phyloP scores from a whole-genome alignment of 768 basidiomycete genomes.

The Boletus vinaceobasis region DNA sequence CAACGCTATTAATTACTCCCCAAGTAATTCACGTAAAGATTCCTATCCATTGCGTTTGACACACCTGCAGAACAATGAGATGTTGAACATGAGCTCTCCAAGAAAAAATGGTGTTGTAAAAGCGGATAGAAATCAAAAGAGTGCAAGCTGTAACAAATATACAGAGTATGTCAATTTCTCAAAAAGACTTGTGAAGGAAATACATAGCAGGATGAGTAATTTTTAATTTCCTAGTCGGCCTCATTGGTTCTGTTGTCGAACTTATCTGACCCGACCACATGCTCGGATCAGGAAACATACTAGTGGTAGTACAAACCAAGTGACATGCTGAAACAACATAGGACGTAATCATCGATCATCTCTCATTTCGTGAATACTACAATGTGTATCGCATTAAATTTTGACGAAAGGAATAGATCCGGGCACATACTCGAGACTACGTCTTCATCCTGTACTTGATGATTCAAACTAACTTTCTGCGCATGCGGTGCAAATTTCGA shows the following conservation, averaged over 20 bases:
- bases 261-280: background rate
- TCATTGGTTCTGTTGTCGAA: background rate
- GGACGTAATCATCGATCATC: background rate
- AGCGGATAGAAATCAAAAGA: no score
- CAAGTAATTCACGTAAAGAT: no score
- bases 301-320: background rate
- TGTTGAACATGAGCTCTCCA: no score
- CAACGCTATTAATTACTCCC: no score
- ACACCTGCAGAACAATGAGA: no score
- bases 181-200: background rate
- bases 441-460: constrained; percentile 84
- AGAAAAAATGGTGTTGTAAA: no score
- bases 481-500: constrained; percentile 93
- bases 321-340: background rate
- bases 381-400: background rate
- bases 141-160: no score
- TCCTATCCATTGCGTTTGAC: no score
- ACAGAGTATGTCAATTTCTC: no score
- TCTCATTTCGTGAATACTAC: constrained; percentile 33
- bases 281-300: background rate
- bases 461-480: constrained; percentile 85
- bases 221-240: background rate
- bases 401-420: background rate
- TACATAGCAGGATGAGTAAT: background rate
- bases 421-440: constrained; percentile 76